Evolutionary conservation across 257 asterid genomes (phyloP).

Genomic region (Nicotiana tomentosiformis): DNA sequence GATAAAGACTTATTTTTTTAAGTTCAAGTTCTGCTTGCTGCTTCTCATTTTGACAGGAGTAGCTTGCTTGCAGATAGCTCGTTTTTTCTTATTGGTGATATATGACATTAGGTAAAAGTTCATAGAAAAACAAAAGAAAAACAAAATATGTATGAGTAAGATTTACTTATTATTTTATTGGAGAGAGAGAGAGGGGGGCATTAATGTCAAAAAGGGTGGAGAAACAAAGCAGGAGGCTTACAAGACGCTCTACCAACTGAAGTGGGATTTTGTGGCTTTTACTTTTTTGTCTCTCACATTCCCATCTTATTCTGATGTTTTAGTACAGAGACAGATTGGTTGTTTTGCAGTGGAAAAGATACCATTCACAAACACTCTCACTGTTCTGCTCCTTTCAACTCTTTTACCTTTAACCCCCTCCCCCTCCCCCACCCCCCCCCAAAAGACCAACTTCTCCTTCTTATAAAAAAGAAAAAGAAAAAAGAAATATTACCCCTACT

Average conservation of each 20-base stretch:
- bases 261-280: constrained; percentile 8
- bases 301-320: constrained; percentile 10
- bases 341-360: not conserved
- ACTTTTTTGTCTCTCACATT: constrained; percentile 14
- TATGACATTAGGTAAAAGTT: not conserved
- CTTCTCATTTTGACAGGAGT: too few species aligned
- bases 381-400: constrained; percentile 4
- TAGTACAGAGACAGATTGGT: constrained; percentile 13
- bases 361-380: not conserved
- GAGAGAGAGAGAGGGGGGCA: not conserved
- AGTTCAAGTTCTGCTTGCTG: too few species aligned
- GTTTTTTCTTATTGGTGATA: too few species aligned
- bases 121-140: not conserved
- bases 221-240: not conserved
- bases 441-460: not conserved
- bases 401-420: not conserved
- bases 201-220: not conserved
- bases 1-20: too few species aligned
- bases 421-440: too few species aligned
- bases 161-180: not conserved
- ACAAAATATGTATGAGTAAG: not conserved
- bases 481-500: not conserved
- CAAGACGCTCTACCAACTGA: constrained; percentile 7
- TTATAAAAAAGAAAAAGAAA: not conserved
- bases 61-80: too few species aligned